Conservation (phyloP, 257 asterid species). For the Solanum lycopersicoides region DNA sequence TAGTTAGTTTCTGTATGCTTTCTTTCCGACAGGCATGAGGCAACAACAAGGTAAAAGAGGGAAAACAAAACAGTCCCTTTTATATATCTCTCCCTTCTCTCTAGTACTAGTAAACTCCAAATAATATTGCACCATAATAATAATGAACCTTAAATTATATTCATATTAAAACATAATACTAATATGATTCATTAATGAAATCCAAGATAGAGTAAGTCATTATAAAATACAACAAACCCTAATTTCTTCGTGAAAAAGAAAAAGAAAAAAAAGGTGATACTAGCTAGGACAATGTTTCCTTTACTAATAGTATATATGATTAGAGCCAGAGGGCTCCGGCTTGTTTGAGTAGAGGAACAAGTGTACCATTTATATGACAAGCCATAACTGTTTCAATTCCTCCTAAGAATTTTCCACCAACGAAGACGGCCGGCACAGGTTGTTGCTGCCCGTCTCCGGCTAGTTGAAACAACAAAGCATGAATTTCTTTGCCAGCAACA, state of each 20-base stretch:
- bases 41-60: neutral
- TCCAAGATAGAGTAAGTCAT: neutral
- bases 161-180: too few relatives aligned
- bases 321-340: constrained; percentile 93
- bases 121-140: too few relatives aligned
- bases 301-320: neutral
- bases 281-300: neutral
- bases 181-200: neutral
- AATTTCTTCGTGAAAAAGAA: neutral
- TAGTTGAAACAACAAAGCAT: constrained; percentile 39
- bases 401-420: constrained; percentile 78
- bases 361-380: constrained; percentile 73
- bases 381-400: constrained; percentile 76
- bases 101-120: neutral
- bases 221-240: neutral
- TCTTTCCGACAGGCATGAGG: neutral
- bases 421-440: constrained; percentile 62
- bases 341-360: constrained; percentile 72
- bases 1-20: neutral
- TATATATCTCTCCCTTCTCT: neutral
- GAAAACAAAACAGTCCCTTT: neutral
- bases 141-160: too few relatives aligned
- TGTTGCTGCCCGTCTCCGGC: constrained; percentile 19
- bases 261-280: neutral
- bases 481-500: constrained; percentile 41